Evolutionary conservation across 495 filamentous ascomycete species (phyloP).

Genomic region (Aspergillus nanangensis): DNA sequence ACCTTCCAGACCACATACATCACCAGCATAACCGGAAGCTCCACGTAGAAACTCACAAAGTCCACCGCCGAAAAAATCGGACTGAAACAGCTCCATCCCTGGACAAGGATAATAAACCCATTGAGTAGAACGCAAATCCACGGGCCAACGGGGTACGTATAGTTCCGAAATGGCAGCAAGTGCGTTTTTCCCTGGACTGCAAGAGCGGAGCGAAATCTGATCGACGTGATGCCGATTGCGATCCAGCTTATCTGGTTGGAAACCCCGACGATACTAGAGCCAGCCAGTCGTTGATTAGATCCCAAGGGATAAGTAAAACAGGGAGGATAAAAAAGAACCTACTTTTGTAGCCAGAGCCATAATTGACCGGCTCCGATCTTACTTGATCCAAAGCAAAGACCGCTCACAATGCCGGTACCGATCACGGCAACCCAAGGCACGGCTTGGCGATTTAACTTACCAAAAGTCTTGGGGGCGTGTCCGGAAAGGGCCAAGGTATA

Average conservation of each 20-base stretch:
- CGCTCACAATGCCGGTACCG: constrained; percentile 49
- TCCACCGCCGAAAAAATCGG: constrained; percentile 44
- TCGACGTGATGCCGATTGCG: constrained; percentile 52
- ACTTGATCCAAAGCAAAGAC: constrained; percentile 56
- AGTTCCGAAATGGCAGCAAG: constrained; percentile 57
- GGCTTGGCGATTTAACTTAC: constrained; percentile 47
- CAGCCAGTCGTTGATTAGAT: constrained; percentile 4
- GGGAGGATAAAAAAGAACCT: constrained; percentile 8
- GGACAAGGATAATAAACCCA: constrained; percentile 51
- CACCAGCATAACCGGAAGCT: constrained; percentile 45
- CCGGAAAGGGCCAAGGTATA: constrained; percentile 45
- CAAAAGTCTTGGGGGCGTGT: constrained; percentile 45
- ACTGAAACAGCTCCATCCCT: constrained; percentile 57
- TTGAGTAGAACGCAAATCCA: constrained; percentile 49
- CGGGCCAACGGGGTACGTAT: constrained; percentile 56
- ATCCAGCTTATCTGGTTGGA: constrained; percentile 62
- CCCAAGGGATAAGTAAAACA: neutral
- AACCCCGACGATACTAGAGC: constrained; percentile 50
- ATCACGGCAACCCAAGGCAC: constrained; percentile 58
- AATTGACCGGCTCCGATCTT: constrained; percentile 57
- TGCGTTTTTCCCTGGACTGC: constrained; percentile 50
- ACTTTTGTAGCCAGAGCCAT: constrained; percentile 57
- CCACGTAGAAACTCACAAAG: constrained; percentile 50
- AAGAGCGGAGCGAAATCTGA: constrained; percentile 55
- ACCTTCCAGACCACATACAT: constrained; percentile 51